Evolutionary conservation across 345 rosid species (phyloP), one percentile per base, ranked within the genome.

Genomic region (Zanthoxylum bungeanum): DNA sequence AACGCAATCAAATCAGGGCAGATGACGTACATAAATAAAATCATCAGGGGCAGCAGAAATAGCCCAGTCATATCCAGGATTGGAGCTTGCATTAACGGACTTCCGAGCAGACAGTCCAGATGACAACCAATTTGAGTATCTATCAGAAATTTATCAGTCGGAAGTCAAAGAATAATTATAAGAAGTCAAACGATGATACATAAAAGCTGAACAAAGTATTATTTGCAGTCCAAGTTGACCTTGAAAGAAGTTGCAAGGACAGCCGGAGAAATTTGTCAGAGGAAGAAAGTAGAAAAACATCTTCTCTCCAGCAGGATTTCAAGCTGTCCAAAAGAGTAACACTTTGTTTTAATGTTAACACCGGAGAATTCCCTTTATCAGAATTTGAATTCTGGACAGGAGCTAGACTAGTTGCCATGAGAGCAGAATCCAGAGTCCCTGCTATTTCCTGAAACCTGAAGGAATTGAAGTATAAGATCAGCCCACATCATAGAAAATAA

Each of bases 381-480:
- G 84, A 80, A 39, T 75, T 60, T 60, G 71, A 80, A 73, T 82
- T 87, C 78, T 88, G 88, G 72, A 86, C 77, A 49, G 89, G 87
- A 69, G 85, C 81, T 55, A 96, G 90, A 81, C 82, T 85, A 59
- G 90, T n/a, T 27, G 85, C 76, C 53, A 69, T 46, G 71, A 96
- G 97, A 46, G 90, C 92, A 70, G 96, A 85, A 78, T 92, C 97
- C 76, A 96, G 77, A 79, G 84, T 84, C 72, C 98, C 98, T 12
- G 99, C 98, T 83, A 96, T 89, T 81, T 91, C 98, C 88, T 96
- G 99, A 81, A 96, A 91, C 85, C 99, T 96, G 87, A 71, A 62
- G 71, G 64, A 25, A 78, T 40, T 53, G 58, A 73, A 73, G n/a
- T 47, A 63, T 24, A 71, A 52, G 34, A 39, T 72, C 40, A 68